Conservation (phyloP, 805 yeast species). For the Candida endomychidarum region DNA sequence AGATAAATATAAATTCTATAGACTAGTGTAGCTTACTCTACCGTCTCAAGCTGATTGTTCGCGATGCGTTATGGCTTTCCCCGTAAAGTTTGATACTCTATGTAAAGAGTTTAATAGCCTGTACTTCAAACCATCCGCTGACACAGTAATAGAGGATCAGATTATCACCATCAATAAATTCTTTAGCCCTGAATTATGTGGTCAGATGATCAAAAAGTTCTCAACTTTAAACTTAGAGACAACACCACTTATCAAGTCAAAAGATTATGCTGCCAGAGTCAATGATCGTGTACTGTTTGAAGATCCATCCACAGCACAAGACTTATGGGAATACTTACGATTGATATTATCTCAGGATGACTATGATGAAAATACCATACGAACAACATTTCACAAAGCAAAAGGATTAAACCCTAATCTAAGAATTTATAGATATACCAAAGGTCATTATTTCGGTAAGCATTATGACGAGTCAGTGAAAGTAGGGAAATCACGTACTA, state of each 20-base stretch:
- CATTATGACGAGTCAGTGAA: constrained; percentile 61
- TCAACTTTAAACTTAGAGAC: constrained; percentile 37
- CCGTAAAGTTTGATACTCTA: constrained; percentile 17
- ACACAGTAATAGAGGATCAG: constrained; percentile 32
- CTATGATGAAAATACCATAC: constrained; percentile 25
- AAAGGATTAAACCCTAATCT: constrained; percentile 55
- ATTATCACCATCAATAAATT: constrained; percentile 42
- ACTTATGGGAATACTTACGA: constrained; percentile 45
- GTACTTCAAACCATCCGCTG: constrained; percentile 24
- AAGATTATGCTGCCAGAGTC: constrained; percentile 55
- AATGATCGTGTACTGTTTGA: constrained; percentile 50
- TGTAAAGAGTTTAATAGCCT: constrained; percentile 14
- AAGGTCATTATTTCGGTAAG: constrained; percentile 59
- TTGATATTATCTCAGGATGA: constrained; percentile 27
- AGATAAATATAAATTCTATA: not conserved
- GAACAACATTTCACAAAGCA: constrained; percentile 35
- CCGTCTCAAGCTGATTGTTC: too few relatives aligned
- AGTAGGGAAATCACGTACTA: constrained; percentile 42
- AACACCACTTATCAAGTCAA: constrained; percentile 49
- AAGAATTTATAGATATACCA: constrained; percentile 52
- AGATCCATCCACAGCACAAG: constrained; percentile 37
- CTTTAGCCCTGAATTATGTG: constrained; percentile 35
- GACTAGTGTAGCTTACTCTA: too few relatives aligned
- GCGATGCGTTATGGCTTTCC: constrained; percentile 20
- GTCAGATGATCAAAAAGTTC: constrained; percentile 38